Evolutionary conservation across 495 filamentous ascomycete genomes (phyloP).

Genomic region (Lasiosphaeria hispida): DNA sequence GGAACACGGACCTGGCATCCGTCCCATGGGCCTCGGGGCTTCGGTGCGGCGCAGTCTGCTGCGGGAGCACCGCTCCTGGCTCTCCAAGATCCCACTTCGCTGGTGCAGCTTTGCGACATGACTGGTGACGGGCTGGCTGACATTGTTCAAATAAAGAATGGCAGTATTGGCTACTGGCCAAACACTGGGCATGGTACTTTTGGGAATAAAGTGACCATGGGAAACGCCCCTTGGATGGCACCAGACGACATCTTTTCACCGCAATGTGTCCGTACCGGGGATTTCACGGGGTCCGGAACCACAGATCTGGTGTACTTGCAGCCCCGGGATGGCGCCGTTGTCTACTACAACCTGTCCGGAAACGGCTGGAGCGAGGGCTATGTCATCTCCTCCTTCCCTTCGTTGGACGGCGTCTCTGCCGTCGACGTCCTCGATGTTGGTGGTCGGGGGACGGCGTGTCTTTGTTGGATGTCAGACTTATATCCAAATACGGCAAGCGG

Average conservation of each 20-base stretch:
- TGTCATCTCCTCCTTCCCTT: constrained; percentile 10
- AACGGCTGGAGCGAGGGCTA: constrained; percentile 24
- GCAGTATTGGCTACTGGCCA: constrained; percentile 35
- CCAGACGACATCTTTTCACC: constrained; percentile 13
- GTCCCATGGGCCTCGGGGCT: too few relatives aligned
- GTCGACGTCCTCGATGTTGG: constrained; percentile 28
- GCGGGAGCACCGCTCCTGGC: too few relatives aligned
- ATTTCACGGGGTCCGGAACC: constrained; percentile 38
- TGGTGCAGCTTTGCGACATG: constrained; percentile 27
- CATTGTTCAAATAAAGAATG: constrained; percentile 27
- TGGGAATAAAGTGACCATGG: constrained; percentile 33
- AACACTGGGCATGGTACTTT: constrained; percentile 37
- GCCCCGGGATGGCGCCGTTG: neutral
- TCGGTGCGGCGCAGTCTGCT: too few relatives aligned
- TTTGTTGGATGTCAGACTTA: constrained; percentile 7
- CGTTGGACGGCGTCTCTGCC: neutral
- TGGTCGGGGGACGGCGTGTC: constrained; percentile 32
- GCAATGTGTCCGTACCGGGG: constrained; percentile 21
- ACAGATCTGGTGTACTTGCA: constrained; percentile 36
- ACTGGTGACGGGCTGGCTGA: constrained; percentile 36
- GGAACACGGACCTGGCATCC: neutral
- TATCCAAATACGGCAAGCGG: too few relatives aligned
- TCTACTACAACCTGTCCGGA: constrained; percentile 25
- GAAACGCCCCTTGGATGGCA: constrained; percentile 29
- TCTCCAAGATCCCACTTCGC: neutral